These are phyloP conservation scores for Boletus austroedulis DNA, from an alignment of 1,284 basidiomycete genomes.

Conservation along the genomic window DNA sequence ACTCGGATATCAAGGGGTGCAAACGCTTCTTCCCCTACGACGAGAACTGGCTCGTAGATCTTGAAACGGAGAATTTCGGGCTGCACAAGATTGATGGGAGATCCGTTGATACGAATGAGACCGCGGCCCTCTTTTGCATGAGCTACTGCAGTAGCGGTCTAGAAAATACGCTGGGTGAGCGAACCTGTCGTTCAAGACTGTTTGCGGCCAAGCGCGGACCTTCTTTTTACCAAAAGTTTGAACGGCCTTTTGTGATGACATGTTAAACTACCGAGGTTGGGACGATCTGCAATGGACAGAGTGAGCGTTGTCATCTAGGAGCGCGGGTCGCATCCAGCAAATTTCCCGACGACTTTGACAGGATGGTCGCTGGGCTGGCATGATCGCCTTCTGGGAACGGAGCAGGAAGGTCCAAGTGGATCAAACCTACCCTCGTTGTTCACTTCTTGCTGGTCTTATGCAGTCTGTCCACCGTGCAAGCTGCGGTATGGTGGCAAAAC, in stretches of 20 bases:
- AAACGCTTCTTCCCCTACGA: slow-evolving; percentile 85
- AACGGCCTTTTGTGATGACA: slow-evolving; percentile 83
- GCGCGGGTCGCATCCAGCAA: slow-evolving; percentile 40
- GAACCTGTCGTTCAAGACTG: slow-evolving; percentile 1
- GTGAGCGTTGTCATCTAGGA: slow-evolving; percentile 38
- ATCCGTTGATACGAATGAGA: slow-evolving; percentile 95
- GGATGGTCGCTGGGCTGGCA: neutral
- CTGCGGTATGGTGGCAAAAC: neutral
- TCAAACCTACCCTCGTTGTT: slow-evolving; percentile 43
- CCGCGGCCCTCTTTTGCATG: slow-evolving; percentile 97
- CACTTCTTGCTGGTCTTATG: slow-evolving; percentile 30
- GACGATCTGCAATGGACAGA: slow-evolving; percentile 18
- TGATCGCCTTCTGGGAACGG: neutral
- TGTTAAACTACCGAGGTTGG: slow-evolving; percentile 36
- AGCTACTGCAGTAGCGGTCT: slow-evolving; percentile 97
- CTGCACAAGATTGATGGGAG: slow-evolving; percentile 92
- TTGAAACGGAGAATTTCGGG: slow-evolving; percentile 97
- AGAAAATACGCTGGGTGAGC: slow-evolving; percentile 12
- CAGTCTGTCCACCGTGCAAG: neutral
- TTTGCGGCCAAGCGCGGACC: slow-evolving; percentile 46
- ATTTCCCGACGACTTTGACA: slow-evolving; percentile 17
- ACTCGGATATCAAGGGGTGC: slow-evolving; percentile 92
- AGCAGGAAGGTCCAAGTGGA: slow-evolving; percentile 10
- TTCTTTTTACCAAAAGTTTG: slow-evolving; percentile 99
- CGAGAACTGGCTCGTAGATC: slow-evolving; percentile 95